Evolutionary conservation across 2,329 filamentous ascomycete genomes (phyloP), one percentile per base, ranked within the genome.

Genomic region (Neopestalotiopsis sp.): DNA sequence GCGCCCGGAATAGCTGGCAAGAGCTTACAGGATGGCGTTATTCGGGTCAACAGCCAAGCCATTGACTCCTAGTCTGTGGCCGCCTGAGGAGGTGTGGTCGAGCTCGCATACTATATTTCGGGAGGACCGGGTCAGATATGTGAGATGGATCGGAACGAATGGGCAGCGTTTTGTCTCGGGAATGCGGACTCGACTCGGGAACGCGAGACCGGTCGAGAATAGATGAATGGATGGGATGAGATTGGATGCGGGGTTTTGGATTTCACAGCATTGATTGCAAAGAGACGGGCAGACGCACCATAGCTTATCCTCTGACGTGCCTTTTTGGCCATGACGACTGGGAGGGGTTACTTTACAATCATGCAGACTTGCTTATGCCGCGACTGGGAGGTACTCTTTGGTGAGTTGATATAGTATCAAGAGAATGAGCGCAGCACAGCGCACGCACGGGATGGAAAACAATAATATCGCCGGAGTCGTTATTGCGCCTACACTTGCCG

Each of bases 11-110:
- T 24, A 14, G 45, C 17, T 17, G 9, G 45, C 67, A 66, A 69
- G 65, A 70, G 77, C 92, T 86, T 86, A 98, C 94, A 99, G 87
- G 71, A 97, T 94, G 68, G 92, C 93, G 80, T 92, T 93, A 74
- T 91, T 87, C 71, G 87, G 85, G 82, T 98, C 96, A 72, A 98
- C 91, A 66, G 94, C 94, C 70, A 99, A 89, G 71, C 95, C 95
- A 85, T 98, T 98, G 75, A 99, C 94, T 72, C 96, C 96, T 68
- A 98, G 90, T 75, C 95, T 88, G 84, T 99, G 96, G 69, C 95
- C 95, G 73, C 94, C 94, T 59, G 81, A 84, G 63, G 86, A 87
- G 58, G 86, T 84, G 75, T 87, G 86, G 71, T 86, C 86, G 71
- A 87, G 85, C 77, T 89, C 87, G 76, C 90, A 85, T 76, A 90